These are phyloP conservation scores for Paracamarosporium sp. DNA, from an alignment of 2,329 filamentous ascomycete genomes.

Conservation along the genomic window DNA sequence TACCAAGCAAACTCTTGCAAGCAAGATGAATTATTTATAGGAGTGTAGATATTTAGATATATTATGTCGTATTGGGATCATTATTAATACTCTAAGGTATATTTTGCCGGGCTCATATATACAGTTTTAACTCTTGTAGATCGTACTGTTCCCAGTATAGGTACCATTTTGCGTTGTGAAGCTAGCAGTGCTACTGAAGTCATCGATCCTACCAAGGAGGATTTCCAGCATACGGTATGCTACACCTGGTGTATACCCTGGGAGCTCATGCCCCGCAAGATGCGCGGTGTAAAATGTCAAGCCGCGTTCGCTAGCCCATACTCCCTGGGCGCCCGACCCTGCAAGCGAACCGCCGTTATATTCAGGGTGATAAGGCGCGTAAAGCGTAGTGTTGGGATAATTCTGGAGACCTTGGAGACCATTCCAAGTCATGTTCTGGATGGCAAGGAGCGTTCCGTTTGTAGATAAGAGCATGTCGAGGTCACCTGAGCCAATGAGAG, in stretches of 20 bases:
- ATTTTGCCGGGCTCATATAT: too few species aligned
- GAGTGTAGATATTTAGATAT: too few species aligned
- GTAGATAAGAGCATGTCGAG: conserved; percentile 58
- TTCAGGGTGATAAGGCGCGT: conserved; percentile 53
- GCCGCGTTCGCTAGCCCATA: conserved; percentile 52
- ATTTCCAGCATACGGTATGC: conserved; percentile 52
- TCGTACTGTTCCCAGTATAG: conserved; percentile 36
- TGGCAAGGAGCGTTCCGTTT: conserved; percentile 59
- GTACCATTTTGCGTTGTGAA: conserved; percentile 46
- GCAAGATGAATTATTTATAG: too few species aligned
- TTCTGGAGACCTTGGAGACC: conserved; percentile 55
- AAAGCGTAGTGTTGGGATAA: conserved; percentile 51
- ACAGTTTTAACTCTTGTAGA: conserved; percentile 29
- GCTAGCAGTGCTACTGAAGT: conserved; percentile 41
- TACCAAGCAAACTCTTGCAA: too few species aligned
- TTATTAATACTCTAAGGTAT: too few species aligned
- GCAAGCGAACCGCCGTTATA: conserved; percentile 48
- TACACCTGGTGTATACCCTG: conserved; percentile 52
- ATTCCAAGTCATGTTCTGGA: conserved; percentile 64
- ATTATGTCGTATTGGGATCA: too few species aligned
- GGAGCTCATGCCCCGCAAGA: conserved; percentile 52
- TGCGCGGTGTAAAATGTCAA: conserved; percentile 54
- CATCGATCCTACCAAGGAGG: conserved; percentile 47
- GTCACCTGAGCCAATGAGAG: conserved; percentile 57
- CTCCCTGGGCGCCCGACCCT: conserved; percentile 50